Evolutionary conservation across 1,139 yeast genomes (phyloP), one percentile per base, ranked within the genome.

Genomic region (Geotrichum bryndzae): DNA sequence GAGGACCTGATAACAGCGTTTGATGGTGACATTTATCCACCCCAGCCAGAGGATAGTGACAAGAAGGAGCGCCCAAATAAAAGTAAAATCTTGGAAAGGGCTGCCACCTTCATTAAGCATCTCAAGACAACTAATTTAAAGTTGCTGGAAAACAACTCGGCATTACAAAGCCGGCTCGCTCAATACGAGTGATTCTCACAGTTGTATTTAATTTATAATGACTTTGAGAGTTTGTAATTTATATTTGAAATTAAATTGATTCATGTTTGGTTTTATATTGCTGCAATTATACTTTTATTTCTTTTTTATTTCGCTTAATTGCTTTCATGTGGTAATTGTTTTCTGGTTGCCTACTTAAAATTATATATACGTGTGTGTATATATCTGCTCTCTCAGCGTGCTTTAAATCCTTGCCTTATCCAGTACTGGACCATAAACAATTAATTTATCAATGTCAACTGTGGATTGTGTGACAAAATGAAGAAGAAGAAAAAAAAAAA

Each of bases 1-100:
- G 88, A 84, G 69, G 81, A 82, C 66, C 77, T 86, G 31, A 85
- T 86, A 33, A 90, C 90, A 15, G 82, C 86, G 81, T 82, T 84
- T 62, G 82, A 85, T 2, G 73, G 77, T 54, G 87, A 83, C 61
- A 81, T 6, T 13, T 35, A 35, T 10, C 15, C 45, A 18, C 18
- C 18, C 53, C 29, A 27, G 13, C 13, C 23, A 18, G n/a, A 13
- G 7, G 51, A 54, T n/a, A 15, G 25, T 38, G 51, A 41, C 15
- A 41, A 41, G 6, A 41, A 45, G 33, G 55, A 53, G 7, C 54
- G 59, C 3, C 62, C 62, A 11, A 60, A 60, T 52, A 60, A 60
- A 25, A 55, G 59, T 22, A 60, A 46, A 7, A 60, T 60, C 25
- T 38, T 60, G 41, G 62, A 56, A 35, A 50, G 59, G 6, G 62